phyloP scores from a whole-genome alignment of 306 rosid genomes.

The Cercis canadensis region DNA sequence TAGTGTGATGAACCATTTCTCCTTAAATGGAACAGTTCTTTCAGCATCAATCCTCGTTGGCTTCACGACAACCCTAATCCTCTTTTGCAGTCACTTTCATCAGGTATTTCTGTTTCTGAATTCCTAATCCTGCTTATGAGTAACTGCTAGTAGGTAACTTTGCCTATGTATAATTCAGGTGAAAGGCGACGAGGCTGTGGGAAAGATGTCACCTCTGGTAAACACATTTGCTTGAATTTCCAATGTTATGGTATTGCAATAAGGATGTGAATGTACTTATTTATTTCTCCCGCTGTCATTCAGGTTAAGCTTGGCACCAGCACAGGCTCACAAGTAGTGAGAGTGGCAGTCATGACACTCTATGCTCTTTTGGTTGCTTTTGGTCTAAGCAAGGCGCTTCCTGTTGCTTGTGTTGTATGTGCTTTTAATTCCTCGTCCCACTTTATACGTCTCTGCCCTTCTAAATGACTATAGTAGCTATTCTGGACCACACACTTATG shows the following conservation, averaged over 20 bases:
- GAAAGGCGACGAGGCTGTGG: slow-evolving; percentile 78
- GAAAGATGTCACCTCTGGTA: slow-evolving; percentile 93
- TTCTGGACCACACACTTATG: slow-evolving; percentile 21
- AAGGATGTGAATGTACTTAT: slow-evolving; percentile 10
- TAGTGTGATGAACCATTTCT: slow-evolving; percentile 56
- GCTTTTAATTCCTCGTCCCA: too few relatives aligned
- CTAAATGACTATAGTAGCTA: neutral
- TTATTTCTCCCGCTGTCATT: slow-evolving; percentile 16
- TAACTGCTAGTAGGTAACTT: slow-evolving; percentile 34
- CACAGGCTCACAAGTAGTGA: slow-evolving; percentile 67
- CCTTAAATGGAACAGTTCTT: slow-evolving; percentile 64
- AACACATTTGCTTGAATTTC: slow-evolving; percentile 3
- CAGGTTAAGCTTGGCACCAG: slow-evolving; percentile 85
- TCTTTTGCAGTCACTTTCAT: slow-evolving; percentile 94
- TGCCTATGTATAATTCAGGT: slow-evolving; percentile 51
- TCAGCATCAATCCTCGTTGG: slow-evolving; percentile 86
- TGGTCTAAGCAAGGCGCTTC: slow-evolving; percentile 67
- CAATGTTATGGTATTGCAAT: neutral
- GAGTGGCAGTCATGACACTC: slow-evolving; percentile 52
- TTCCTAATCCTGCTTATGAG: slow-evolving; percentile 9
- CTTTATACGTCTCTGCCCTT: too few relatives aligned
- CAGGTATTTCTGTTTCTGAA: slow-evolving; percentile 56
- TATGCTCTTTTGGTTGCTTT: slow-evolving; percentile 61
- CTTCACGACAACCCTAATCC: slow-evolving; percentile 80
- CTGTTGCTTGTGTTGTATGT: slow-evolving; percentile 71